Base-by-base conservation (phyloP, 1,284 basidiomycete species). In the Rhizoctonia solani region DNA sequence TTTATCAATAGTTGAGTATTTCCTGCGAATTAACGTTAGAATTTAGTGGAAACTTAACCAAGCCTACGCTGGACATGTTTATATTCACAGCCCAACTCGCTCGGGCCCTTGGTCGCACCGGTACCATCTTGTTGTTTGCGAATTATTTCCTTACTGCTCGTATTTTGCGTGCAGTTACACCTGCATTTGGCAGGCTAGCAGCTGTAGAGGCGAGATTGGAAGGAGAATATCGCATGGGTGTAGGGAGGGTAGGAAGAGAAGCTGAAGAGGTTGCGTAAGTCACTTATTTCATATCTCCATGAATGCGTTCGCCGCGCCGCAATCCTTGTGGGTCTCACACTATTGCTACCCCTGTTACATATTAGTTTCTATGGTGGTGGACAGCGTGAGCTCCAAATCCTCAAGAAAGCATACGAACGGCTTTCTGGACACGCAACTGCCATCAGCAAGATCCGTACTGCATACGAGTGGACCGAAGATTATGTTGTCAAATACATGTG, bases 31-130 rank as follows among this genome's bases (percentile, higher is more conserved):
- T 21, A n/a, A 21, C 2, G 21, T 44, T 44, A 52, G 2, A 37
- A 16, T 41, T 14, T 67, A 88, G 86, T 72, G 88, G 88, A 29
- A 90, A 91, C 75, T 77, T 95, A 50, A 87, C 93, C 69, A 98
- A 98, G 75, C 95, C 95, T 0, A 86, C 91, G 1, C 85, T 98
- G 11, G 96, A 98, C 76, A 82, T 98, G 59, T 79, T 96, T 49
- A 87, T 99, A 68, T 99, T 98, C 80, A 97, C 94, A 1, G 90
- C 89, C 13, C 95, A 98, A 74, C 85, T 98, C 8, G 88, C 93
- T 0, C 85, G 88, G 11, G 90, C 90, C 0, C 85, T 99, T 2
- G 96, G 96, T 2, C 80, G 42, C 1, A 83, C 87, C 32, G 90
- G 95, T 0, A 93, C 93, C 0, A 72, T 87, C 1, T 82, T 95